Evolutionary conservation across 495 filamentous ascomycete genomes (phyloP), one percentile per base, ranked within the genome.

Genomic region (Xylaria nigripes): DNA sequence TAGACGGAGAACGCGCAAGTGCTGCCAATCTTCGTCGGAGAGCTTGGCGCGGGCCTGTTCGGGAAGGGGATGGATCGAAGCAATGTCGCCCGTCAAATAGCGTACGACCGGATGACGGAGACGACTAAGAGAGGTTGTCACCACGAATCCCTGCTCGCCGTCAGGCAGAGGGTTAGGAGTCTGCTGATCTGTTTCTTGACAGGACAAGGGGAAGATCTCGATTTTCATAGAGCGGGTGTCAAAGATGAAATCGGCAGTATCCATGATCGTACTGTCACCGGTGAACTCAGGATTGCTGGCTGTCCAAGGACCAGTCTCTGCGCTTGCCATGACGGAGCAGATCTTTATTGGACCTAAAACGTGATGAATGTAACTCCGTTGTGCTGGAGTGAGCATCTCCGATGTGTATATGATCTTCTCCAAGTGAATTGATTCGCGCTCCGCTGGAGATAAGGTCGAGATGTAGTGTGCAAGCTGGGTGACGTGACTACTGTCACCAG

Each of bases 21-120:
- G 25, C 2, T 12, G 32, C 18, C 64, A 59, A 30, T 61, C 48
- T 0, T n/a, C 46, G 0, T 54, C 52, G 6, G 61, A 19, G 2
- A 68, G 38, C 2, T 27, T 16, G 6, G 22, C 13, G 9, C 23
- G 42, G 15, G 38, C 45, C 6, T 15, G 4, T 18, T 53, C 53
- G 3, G 63, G 61, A 1, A 68, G 45, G 0, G 51, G 59, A 30
- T 70, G 68, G 8, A 74, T 15, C 3, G 69, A 72, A 5, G 60
- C 68, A 10, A 72, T 34, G 45, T 75, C 72, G 13, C 72, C 71
- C 1, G 63, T 65, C 6, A 64, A 52, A 49, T 71, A 75, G 7
- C 72, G 65, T 10, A 75, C 64, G 2, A 73, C 57, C 0, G 72
- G 72, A 38, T 75, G 70, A 1, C 68, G 62, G 2, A 66, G 45